These are phyloP conservation scores for Poa pratensis DNA, from an alignment of 176 grass and related monocot genomes.

Conservation along the genomic window DNA sequence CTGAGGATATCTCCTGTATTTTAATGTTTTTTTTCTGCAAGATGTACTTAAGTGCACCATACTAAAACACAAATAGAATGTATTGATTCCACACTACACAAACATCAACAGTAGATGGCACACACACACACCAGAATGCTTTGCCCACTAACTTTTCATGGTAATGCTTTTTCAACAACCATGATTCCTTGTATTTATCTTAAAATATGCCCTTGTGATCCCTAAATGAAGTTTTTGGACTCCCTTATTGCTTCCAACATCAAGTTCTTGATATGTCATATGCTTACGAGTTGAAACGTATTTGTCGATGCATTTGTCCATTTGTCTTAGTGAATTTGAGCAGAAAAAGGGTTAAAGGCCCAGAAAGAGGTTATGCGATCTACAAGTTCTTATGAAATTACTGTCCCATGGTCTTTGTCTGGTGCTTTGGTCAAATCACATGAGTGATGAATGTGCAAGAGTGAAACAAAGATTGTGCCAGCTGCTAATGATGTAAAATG, in stretches of 20 bases:
- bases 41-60: constrained; percentile 24
- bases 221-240: not conserved
- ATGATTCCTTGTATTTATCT: constrained; percentile 6
- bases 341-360: not conserved
- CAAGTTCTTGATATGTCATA: not conserved
- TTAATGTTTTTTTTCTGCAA: constrained; percentile 14
- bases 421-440: constrained; percentile 7
- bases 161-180: not conserved
- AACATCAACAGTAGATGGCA: constrained; percentile 8
- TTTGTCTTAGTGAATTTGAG: not conserved
- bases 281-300: not conserved
- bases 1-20: constrained; percentile 17
- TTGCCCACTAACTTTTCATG: not conserved
- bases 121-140: not conserved
- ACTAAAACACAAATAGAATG: not conserved
- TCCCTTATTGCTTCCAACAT: not conserved
- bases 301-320: not conserved
- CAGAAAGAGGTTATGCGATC: not conserved
- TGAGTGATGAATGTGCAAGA: not conserved
- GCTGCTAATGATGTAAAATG: not conserved
- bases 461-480: constrained; percentile 15
- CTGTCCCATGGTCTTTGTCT: not conserved
- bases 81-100: not conserved
- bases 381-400: constrained; percentile 16
- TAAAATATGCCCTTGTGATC: not conserved